Conservation (phyloP, 192 early-diverging fungal genomes). For the Coemansia sp. region DNA sequence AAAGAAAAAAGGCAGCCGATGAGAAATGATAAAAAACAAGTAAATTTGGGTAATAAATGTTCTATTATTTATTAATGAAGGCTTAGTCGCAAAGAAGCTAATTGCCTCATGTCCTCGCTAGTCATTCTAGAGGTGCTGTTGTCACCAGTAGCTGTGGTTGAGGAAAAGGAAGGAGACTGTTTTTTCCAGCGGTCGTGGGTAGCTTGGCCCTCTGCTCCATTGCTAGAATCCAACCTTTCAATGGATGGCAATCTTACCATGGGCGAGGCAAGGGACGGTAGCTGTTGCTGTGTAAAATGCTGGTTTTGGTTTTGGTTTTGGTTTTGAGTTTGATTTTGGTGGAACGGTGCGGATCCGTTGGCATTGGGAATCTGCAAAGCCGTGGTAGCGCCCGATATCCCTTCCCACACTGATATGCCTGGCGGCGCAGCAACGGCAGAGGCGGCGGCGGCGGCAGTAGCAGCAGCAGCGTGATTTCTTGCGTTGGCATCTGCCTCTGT, state of each 20-base stretch:
- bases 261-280: neutral
- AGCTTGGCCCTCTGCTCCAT: neutral
- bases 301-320: constrained; percentile 7
- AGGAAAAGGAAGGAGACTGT: neutral
- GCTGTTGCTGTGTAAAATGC: neutral
- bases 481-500: neutral
- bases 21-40: too few species aligned
- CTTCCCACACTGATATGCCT: constrained; percentile 10
- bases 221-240: constrained; percentile 15
- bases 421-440: neutral
- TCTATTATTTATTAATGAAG: constrained; percentile 24
- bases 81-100: constrained; percentile 40
- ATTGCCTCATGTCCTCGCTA: constrained; percentile 50
- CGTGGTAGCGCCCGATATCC: neutral
- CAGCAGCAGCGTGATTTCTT: neutral
- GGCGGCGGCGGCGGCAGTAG: neutral
- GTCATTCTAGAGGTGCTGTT: constrained; percentile 28
- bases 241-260: constrained; percentile 29
- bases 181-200: constrained; percentile 1
- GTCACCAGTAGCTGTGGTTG: neutral
- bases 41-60: neutral
- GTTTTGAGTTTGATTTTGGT: neutral
- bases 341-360: neutral
- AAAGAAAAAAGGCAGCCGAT: too few species aligned
- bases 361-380: constrained; percentile 13